Evolutionary conservation across 225 moss, liverwort and hornwort genomes (phyloP).

Genomic region (Ulota crispa): DNA sequence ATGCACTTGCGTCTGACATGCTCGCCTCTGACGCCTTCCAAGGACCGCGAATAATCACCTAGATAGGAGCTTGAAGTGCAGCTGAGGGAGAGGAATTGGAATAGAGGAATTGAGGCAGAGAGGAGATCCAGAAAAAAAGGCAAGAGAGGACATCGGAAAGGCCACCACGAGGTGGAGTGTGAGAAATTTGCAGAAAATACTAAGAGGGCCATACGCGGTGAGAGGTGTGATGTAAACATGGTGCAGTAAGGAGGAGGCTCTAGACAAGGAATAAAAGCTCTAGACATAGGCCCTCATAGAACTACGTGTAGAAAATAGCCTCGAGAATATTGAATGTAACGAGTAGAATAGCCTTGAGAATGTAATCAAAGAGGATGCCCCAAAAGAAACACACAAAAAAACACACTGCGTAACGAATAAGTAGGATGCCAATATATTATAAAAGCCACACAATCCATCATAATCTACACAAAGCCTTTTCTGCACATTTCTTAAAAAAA

Average conservation of each 20-base stretch:
- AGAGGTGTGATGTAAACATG: conserved; percentile 93
- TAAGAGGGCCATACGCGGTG: conserved; percentile 97
- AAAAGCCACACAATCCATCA: conserved; percentile 45
- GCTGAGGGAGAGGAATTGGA: conserved; percentile 98
- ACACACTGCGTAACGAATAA: conserved; percentile 74
- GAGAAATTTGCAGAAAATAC: conserved; percentile 98
- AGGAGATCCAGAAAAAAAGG: conserved; percentile 79
- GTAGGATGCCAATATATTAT: conserved; percentile 50
- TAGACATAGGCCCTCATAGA: conserved; percentile 97
- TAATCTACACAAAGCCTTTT: conserved; percentile 17
- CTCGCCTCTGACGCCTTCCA: conserved; percentile 46
- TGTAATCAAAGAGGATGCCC: conserved; percentile 98
- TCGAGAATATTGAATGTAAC: conserved; percentile 62
- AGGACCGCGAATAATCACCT: conserved; percentile 65
- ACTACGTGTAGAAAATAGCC: conserved; percentile 90
- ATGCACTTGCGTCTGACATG: conserved; percentile 94
- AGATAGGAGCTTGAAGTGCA: conserved; percentile 93
- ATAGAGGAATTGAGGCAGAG: conserved; percentile 89
- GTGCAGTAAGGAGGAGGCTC: conserved; percentile 67
- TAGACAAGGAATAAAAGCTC: conserved; percentile 48
- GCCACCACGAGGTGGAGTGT: conserved; percentile 99
- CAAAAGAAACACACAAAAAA: conserved; percentile 99
- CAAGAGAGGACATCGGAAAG: conserved; percentile 99
- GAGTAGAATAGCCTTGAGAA: conserved; percentile 97
- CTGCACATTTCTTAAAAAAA: conserved; percentile 17